Evolutionary conservation across 1,284 basidiomycete species (phyloP).

Genomic region (Tilletia indica): DNA sequence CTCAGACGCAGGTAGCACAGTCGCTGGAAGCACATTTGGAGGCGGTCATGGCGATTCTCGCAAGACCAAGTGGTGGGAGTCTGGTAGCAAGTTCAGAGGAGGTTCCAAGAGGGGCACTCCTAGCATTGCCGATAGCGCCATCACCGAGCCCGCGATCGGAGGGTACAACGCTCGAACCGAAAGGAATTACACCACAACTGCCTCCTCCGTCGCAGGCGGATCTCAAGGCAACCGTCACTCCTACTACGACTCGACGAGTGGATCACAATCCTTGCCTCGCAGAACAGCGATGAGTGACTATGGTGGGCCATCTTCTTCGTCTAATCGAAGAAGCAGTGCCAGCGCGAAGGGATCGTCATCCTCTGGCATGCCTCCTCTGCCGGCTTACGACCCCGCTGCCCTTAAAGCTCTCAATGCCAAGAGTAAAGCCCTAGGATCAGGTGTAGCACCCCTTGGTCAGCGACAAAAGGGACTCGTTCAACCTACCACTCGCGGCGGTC

Average conservation of each 20-base stretch:
- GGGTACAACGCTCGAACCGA: slow-evolving; percentile 23
- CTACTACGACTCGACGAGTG: slow-evolving; percentile 21
- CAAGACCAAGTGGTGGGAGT: slow-evolving; percentile 45
- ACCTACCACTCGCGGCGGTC: background rate
- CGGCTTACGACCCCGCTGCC: slow-evolving; percentile 19
- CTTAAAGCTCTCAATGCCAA: slow-evolving; percentile 29
- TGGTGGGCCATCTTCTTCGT: slow-evolving; percentile 21
- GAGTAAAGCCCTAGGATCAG: slow-evolving; percentile 24
- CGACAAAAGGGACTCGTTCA: slow-evolving; percentile 31
- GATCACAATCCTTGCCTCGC: slow-evolving; percentile 15
- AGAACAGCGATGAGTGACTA: slow-evolving; percentile 32
- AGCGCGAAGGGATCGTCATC: slow-evolving; percentile 25
- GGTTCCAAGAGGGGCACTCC: slow-evolving; percentile 30
- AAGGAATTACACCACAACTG: background rate
- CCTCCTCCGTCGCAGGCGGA: background rate
- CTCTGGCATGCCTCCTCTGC: slow-evolving; percentile 29
- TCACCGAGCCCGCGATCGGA: slow-evolving; percentile 38
- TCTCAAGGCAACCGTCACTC: background rate
- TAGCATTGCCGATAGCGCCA: slow-evolving; percentile 44
- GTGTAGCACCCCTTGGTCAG: slow-evolving; percentile 40
- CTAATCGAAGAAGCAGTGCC: slow-evolving; percentile 11
- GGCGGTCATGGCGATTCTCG: slow-evolving; percentile 28
- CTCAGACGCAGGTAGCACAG: slow-evolving; percentile 33
- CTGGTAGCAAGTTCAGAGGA: slow-evolving; percentile 27
- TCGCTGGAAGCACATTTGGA: slow-evolving; percentile 18